Conservation (phyloP, 2,329 filamentous ascomycete genomes). For the Cladophialophora exuberans region DNA sequence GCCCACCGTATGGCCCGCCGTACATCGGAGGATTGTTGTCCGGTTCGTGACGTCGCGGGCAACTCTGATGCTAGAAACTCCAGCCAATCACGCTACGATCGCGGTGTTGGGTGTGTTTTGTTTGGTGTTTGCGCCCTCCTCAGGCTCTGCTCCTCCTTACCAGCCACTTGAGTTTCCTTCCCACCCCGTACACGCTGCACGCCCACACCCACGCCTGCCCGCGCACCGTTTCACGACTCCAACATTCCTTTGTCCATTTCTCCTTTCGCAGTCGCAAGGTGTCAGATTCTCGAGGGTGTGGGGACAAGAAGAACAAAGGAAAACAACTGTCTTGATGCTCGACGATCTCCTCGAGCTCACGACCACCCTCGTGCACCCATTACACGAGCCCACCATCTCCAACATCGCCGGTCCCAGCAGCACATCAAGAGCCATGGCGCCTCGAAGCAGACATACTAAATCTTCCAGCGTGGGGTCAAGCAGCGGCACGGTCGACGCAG, state of each 20-base stretch:
- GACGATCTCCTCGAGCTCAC: constrained; percentile 29
- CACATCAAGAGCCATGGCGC: constrained; percentile 16
- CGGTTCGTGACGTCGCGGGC: constrained; percentile 6
- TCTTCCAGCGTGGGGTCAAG: constrained; percentile 24
- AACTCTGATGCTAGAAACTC: neutral
- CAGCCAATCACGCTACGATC: constrained; percentile 30
- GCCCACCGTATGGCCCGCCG: no score
- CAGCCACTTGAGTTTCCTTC: constrained; percentile 18
- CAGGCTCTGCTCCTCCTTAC: neutral
- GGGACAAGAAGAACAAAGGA: neutral
- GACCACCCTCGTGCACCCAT: constrained; percentile 23
- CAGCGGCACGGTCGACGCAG: constrained; percentile 10
- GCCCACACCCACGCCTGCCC: constrained; percentile 1
- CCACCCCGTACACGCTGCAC: neutral
- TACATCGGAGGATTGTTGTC: no score
- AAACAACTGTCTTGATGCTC: constrained; percentile 30
- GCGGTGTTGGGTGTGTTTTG: constrained; percentile 7
- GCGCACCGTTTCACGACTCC: no score
- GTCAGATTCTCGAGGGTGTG: neutral
- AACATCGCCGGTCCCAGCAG: constrained; percentile 1
- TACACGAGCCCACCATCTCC: constrained; percentile 19
- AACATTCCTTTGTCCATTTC: neutral
- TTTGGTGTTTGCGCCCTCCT: neutral
- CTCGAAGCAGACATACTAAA: constrained; percentile 24
- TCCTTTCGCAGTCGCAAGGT: neutral